Evolutionary conservation across 2,329 filamentous ascomycete species (phyloP).

Genomic region (Pseudogymnoascus sp.): DNA sequence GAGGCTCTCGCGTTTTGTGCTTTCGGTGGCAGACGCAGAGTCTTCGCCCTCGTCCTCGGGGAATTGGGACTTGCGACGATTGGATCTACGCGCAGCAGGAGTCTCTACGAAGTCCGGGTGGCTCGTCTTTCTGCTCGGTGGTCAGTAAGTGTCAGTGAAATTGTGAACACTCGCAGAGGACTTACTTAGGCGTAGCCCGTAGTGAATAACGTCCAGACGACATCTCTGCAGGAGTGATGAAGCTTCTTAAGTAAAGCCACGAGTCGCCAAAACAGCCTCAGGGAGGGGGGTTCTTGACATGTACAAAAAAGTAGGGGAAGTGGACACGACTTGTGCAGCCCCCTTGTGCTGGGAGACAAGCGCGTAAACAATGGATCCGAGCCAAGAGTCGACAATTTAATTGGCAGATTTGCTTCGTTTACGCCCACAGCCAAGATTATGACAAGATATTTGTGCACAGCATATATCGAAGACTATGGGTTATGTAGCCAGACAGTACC

Average conservation of each 20-base stretch:
- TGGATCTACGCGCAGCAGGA: slow-evolving; percentile 38
- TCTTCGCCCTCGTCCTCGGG: slow-evolving; percentile 29
- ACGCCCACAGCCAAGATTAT: neutral
- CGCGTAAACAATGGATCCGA: slow-evolving; percentile 6
- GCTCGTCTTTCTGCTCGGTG: slow-evolving; percentile 41
- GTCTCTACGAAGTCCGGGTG: slow-evolving; percentile 48
- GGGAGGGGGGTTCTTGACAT: slow-evolving; percentile 7
- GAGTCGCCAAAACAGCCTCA: neutral
- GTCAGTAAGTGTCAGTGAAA: slow-evolving; percentile 17
- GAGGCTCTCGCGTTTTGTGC: slow-evolving; percentile 23
- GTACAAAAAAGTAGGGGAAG: slow-evolving; percentile 12
- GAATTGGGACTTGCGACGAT: slow-evolving; percentile 36
- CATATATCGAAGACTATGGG: neutral
- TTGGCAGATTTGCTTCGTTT: neutral
- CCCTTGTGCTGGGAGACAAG: neutral
- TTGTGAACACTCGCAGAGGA: neutral
- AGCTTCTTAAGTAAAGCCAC: slow-evolving; percentile 11
- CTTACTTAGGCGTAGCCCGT: neutral
- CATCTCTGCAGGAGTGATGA: slow-evolving; percentile 8
- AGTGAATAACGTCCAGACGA: slow-evolving; percentile 1
- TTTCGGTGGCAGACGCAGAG: slow-evolving; percentile 31
- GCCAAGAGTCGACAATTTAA: neutral
- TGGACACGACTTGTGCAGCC: slow-evolving; percentile 12
- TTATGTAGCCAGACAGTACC: neutral
- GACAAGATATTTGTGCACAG: neutral